Conservation (phyloP, 371 early-diverging fungal species). For the Apophysomyces variabilis region DNA sequence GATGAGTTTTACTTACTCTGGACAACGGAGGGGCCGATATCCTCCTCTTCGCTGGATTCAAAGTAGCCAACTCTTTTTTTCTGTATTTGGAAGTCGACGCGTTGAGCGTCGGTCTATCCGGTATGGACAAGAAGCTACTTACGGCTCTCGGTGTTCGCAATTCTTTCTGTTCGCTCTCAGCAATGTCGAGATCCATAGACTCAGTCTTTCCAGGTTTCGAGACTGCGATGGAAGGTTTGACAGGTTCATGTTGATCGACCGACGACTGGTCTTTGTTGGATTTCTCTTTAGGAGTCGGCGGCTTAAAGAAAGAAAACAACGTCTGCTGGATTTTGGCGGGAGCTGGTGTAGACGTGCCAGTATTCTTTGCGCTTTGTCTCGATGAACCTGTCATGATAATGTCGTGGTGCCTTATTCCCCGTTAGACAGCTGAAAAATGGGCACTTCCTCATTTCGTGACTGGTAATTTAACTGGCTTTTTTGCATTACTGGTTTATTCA, state of each 20-base stretch:
- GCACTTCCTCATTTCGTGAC: too few relatives aligned
- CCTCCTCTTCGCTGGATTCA: slow-evolving; percentile 42
- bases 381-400: neutral
- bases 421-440: too few relatives aligned
- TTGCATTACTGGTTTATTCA: too few relatives aligned
- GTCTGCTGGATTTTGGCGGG: slow-evolving; percentile 33
- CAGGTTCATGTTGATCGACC: slow-evolving; percentile 1
- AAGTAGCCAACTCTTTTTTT: slow-evolving; percentile 20
- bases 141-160: slow-evolving; percentile 13
- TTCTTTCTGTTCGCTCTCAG: neutral
- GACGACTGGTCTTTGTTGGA: slow-evolving; percentile 11
- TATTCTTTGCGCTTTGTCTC: neutral
- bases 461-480: too few relatives aligned
- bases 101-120: neutral
- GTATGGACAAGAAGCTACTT: neutral
- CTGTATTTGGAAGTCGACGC: neutral
- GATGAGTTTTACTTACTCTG: slow-evolving; percentile 11
- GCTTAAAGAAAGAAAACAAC: slow-evolving; percentile 46
- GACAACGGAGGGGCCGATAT: neutral
- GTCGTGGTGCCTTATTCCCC: too few relatives aligned
- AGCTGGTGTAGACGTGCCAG: neutral
- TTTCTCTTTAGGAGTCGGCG: slow-evolving; percentile 15
- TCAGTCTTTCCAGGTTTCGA: slow-evolving; percentile 19
- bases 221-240: neutral
- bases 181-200: slow-evolving; percentile 15